These are phyloP conservation scores for Sclerotinia minor DNA, from an alignment of 2,329 filamentous ascomycete species.

Conservation along the genomic window DNA sequence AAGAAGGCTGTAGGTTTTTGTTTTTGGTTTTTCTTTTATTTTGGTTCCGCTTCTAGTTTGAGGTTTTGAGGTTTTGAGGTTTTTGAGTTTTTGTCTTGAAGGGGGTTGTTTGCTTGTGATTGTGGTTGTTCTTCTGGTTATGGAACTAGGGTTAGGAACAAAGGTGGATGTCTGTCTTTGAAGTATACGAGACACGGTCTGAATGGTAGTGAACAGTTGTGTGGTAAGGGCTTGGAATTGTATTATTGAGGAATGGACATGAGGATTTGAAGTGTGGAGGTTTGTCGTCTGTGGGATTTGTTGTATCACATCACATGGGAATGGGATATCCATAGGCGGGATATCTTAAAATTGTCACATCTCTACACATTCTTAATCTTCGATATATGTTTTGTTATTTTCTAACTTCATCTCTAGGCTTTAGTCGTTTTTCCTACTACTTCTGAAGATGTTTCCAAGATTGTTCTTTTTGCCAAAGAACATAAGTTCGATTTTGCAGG, in stretches of 20 bases:
- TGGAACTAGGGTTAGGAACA: background rate
- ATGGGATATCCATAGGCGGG: background rate
- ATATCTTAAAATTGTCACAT: background rate
- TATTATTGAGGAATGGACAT: background rate
- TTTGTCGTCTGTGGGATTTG: background rate
- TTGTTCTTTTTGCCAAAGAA: conserved; percentile 26
- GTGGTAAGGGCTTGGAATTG: background rate
- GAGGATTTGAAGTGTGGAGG: background rate
- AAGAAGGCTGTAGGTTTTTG: conserved; percentile 31
- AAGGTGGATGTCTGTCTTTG: too few species aligned
- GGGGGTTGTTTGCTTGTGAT: too few species aligned
- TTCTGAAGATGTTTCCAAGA: conserved; percentile 27
- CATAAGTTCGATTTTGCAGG: conserved; percentile 25
- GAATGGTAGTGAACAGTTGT: background rate
- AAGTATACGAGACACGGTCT: too few species aligned
- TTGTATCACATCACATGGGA: background rate
- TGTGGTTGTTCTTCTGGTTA: too few species aligned
- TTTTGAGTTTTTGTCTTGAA: background rate
- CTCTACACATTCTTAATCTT: background rate
- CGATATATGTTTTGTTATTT: background rate
- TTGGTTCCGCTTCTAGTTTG: too few species aligned
- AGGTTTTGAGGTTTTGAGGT: background rate
- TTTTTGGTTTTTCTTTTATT: background rate
- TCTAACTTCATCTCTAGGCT: conserved; percentile 10
- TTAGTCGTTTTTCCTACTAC: conserved; percentile 27